Evolutionary conservation across 306 rosid genomes (phyloP).

Genomic region (Lagenaria siceraria): DNA sequence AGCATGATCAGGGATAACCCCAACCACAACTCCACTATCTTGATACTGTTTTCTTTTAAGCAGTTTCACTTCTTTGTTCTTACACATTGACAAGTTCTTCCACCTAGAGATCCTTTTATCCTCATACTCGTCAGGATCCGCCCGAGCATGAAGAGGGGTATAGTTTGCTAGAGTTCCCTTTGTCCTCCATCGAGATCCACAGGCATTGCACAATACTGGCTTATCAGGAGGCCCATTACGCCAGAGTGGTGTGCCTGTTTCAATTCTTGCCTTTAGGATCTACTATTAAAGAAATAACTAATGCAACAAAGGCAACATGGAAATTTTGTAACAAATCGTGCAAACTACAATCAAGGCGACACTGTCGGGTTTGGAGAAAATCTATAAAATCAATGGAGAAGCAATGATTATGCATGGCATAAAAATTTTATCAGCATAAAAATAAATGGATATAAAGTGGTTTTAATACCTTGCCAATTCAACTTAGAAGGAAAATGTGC

Average conservation of each 20-base stretch:
- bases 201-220: slow-evolving; percentile 97
- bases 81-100: slow-evolving; percentile 44
- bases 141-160: slow-evolving; percentile 94
- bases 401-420: neutral
- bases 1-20: slow-evolving; percentile 39
- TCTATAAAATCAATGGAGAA: neutral
- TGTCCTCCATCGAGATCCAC: slow-evolving; percentile 99
- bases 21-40: slow-evolving; percentile 38
- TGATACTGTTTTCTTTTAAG: slow-evolving; percentile 63
- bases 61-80: slow-evolving; percentile 61
- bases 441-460: neutral
- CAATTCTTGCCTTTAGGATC: slow-evolving; percentile 5
- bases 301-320: neutral
- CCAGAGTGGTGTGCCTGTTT: slow-evolving; percentile 98
- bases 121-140: slow-evolving; percentile 68
- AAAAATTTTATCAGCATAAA: neutral
- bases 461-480: neutral
- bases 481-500: neutral
- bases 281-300: neutral
- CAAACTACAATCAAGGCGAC: neutral
- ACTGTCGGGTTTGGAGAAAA: neutral
- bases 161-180: slow-evolving; percentile 94
- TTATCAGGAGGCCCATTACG: slow-evolving; percentile 98
- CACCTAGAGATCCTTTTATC: slow-evolving; percentile 54
- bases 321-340: neutral